Conservation (phyloP, 805 yeast genomes). For the Cephaloascus albidus region DNA sequence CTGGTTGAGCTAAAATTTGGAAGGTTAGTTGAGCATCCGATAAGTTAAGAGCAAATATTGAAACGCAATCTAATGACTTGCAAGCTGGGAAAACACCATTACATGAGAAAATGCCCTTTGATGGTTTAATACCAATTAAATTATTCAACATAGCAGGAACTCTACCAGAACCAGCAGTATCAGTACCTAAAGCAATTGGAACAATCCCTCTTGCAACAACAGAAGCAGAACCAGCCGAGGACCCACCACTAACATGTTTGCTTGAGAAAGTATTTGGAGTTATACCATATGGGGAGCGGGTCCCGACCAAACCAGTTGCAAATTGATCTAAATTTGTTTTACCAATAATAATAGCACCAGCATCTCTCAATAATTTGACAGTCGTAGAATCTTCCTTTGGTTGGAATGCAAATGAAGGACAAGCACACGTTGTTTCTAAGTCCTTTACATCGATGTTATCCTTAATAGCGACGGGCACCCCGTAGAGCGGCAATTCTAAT, state of each 20-base stretch:
- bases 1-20: conserved; percentile 62
- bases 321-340: conserved; percentile 95
- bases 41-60: conserved; percentile 70
- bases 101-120: conserved; percentile 80
- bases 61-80: conserved; percentile 86
- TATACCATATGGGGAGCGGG: conserved; percentile 89
- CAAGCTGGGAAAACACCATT: conserved; percentile 97
- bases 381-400: conserved; percentile 71
- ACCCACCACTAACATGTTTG: conserved; percentile 87
- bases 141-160: conserved; percentile 96
- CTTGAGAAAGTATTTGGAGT: conserved; percentile 72
- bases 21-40: conserved; percentile 78
- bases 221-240: conserved; percentile 92
- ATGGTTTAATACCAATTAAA: conserved; percentile 85
- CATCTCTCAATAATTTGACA: conserved; percentile 63
- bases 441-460: conserved; percentile 89
- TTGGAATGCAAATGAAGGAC: conserved; percentile 69
- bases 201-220: conserved; percentile 86
- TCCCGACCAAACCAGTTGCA: conserved; percentile 95
- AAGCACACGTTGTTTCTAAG: conserved; percentile 87
- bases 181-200: conserved; percentile 88
- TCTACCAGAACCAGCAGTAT: conserved; percentile 97
- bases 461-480: conserved; percentile 92
- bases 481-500: conserved; percentile 59
- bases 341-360: conserved; percentile 90